These are phyloP conservation scores for Starmerella floris DNA, from an alignment of 805 yeast species.

Conservation along the genomic window DNA sequence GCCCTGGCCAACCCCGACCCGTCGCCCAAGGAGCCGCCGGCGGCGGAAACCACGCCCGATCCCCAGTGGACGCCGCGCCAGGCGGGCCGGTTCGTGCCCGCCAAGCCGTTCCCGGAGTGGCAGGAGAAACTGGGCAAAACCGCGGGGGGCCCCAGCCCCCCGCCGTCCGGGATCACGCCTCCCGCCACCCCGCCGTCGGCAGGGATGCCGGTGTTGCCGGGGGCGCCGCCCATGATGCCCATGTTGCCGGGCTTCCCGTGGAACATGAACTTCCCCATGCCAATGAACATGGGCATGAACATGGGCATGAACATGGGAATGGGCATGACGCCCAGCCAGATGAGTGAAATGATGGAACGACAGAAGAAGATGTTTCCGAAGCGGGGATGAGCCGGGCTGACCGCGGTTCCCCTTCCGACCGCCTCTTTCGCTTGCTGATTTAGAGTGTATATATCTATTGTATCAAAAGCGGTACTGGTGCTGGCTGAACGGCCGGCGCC, in stretches of 20 bases:
- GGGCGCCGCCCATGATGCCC: background rate
- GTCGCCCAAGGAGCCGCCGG: slow-evolving; percentile 18
- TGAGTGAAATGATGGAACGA: slow-evolving; percentile 10
- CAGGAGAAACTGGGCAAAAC: slow-evolving; percentile 1
- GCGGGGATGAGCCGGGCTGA: background rate
- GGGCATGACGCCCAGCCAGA: slow-evolving; percentile 8
- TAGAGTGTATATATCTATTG: too few relatives aligned
- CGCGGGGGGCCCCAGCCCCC: background rate
- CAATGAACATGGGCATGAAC: slow-evolving; percentile 6
- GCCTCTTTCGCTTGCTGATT: too few relatives aligned
- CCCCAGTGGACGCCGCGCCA: slow-evolving; percentile 5
- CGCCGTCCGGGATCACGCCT: background rate
- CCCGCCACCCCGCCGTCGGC: background rate
- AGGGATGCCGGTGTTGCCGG: background rate
- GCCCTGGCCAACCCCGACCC: slow-evolving; percentile 16
- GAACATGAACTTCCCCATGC: slow-evolving; percentile 1
- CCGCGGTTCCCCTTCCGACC: too few relatives aligned
- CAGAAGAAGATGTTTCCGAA: slow-evolving; percentile 2
- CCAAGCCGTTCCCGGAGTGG: slow-evolving; percentile 9
- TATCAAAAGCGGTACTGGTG: too few relatives aligned
- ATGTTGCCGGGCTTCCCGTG: slow-evolving; percentile 2
- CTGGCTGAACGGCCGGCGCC: too few relatives aligned
- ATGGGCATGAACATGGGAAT: slow-evolving; percentile 4
- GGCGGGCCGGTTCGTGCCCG: slow-evolving; percentile 8
- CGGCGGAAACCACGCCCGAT: slow-evolving; percentile 4